phyloP scores from a whole-genome alignment of 805 yeast genomes.

The Candida sakaeoensis region DNA sequence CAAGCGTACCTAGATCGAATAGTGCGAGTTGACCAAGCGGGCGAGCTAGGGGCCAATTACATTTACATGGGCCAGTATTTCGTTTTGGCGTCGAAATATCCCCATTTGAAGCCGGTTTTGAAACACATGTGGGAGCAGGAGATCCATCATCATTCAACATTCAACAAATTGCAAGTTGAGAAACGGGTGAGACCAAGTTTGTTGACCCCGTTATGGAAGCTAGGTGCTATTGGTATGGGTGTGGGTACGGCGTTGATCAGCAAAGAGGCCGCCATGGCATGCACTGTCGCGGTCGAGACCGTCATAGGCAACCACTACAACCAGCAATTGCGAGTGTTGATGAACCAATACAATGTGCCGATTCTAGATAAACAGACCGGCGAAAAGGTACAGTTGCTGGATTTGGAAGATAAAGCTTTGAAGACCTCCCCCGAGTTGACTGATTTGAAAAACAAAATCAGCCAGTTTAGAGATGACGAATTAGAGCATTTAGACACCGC shows the following conservation, averaged over 20 bases:
- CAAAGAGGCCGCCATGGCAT: constrained; percentile 98
- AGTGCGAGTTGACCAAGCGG: constrained; percentile 95
- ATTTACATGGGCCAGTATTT: constrained; percentile 89
- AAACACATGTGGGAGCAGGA: constrained; percentile 99
- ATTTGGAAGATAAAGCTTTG: constrained; percentile 15
- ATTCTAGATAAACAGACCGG: constrained; percentile 35
- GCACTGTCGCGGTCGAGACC: constrained; percentile 98
- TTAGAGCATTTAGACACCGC: constrained; percentile 95
- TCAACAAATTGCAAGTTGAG: constrained; percentile 68
- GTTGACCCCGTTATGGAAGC: constrained; percentile 89
- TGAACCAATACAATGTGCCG: constrained; percentile 58
- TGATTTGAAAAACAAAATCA: constrained; percentile 57
- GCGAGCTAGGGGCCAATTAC: constrained; percentile 92
- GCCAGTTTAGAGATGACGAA: constrained; percentile 87
- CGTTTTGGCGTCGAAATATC: constrained; percentile 66
- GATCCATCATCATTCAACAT: constrained; percentile 82
- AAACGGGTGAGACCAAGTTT: constrained; percentile 88
- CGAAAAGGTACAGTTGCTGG: constrained; percentile 14
- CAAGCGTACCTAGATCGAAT: constrained; percentile 67
- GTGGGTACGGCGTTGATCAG: constrained; percentile 80
- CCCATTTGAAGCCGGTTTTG: constrained; percentile 73
- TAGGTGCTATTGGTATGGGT: constrained; percentile 86
- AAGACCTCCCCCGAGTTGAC: constrained; percentile 52
- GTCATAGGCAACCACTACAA: constrained; percentile 97
- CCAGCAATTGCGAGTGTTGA: constrained; percentile 74